Base-by-base conservation (phyloP, 495 filamentous ascomycete species). In the Xylaria venustula region DNA sequence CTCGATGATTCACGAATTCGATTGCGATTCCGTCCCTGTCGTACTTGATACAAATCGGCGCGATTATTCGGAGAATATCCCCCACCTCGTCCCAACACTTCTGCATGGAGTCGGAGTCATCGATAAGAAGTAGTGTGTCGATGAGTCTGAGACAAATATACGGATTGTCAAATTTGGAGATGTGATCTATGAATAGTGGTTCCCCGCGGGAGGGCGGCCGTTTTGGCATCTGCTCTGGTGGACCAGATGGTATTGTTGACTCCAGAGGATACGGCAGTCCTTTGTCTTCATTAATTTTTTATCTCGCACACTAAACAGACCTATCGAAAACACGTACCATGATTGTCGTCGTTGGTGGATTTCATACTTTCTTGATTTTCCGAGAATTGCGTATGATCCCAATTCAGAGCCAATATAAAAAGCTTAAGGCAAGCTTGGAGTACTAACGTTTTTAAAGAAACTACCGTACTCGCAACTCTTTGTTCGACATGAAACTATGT, bases 61-160 rank as follows among this genome's bases (percentile, higher is more conserved):
- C 82, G 68, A 94, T 91, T 46, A 83, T 81, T 20, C 83, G 76
- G 20, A 97, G 82, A 20, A 90, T 87, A 25, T 77, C 71, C 42
- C 81, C 76, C 14, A 90, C 88, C 70, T 92, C 86, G 15, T 75
- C 71, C 92, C 92, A 97, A 52, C 81, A 82, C 58, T 85, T 84
- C 14, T 79, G 75, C 92, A 97, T 97, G 67, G 84, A 88, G n/a
- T 84, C 85, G 32, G 88, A 91, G 76, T 97, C 92, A 67, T 97
- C 92, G 71, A 97, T 88, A 0, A 96, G 73, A 74, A 96, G 89
- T 54, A 90, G 73, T 9, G 90, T 93, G 76, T 94, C 87, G 73
- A 93, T 93, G 60, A 79, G 78, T 7, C 64, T 62, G 32, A 96
- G 88, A 36, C 50, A 26, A 0, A 42, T 30, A 23, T 48, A 48